A percentile compares a stretch with the other conserved stretches of the same genome.
These are phyloP conservation scores for Dactylellina leptospora DNA, from an alignment of 2,329 filamentous ascomycete species.

Conservation along the genomic window DNA sequence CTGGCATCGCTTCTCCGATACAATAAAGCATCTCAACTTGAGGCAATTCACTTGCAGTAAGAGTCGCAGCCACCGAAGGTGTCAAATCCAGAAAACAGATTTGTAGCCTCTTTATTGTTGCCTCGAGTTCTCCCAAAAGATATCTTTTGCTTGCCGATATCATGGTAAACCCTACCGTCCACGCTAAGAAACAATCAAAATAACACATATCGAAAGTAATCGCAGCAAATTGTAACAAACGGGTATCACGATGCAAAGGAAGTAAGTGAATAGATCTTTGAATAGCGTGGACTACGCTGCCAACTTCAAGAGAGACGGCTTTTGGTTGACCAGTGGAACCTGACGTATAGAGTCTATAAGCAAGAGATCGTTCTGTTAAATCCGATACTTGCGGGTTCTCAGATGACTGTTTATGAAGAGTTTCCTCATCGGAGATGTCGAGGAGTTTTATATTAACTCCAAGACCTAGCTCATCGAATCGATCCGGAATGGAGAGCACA, in stretches of 20 bases:
- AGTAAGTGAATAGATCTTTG: constrained; percentile 60
- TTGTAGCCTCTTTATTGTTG: constrained; percentile 59
- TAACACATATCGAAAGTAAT: constrained; percentile 62
- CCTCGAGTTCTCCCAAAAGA: constrained; percentile 60
- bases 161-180: constrained; percentile 62
- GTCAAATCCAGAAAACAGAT: constrained; percentile 62
- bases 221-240: constrained; percentile 62
- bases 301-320: constrained; percentile 62
- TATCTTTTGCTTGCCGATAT: constrained; percentile 60
- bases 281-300: constrained; percentile 61
- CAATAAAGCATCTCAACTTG: constrained; percentile 62
- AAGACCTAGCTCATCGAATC: constrained; percentile 35
- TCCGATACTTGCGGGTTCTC: constrained; percentile 57
- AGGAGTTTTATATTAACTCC: constrained; percentile 25
- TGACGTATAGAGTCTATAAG: constrained; percentile 63
- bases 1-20: constrained; percentile 62
- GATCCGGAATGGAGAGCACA: constrained; percentile 45
- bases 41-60: constrained; percentile 59
- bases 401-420: constrained; percentile 28
- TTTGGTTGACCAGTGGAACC: constrained; percentile 62
- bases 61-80: constrained; percentile 61
- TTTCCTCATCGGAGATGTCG: constrained; percentile 48
- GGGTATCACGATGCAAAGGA: constrained; percentile 60
- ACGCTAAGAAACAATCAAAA: constrained; percentile 63
- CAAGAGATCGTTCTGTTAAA: constrained; percentile 58